phyloP scores from a whole-genome alignment of 169 alveolate genomes.

The Plasmodium vinckei region DNA sequence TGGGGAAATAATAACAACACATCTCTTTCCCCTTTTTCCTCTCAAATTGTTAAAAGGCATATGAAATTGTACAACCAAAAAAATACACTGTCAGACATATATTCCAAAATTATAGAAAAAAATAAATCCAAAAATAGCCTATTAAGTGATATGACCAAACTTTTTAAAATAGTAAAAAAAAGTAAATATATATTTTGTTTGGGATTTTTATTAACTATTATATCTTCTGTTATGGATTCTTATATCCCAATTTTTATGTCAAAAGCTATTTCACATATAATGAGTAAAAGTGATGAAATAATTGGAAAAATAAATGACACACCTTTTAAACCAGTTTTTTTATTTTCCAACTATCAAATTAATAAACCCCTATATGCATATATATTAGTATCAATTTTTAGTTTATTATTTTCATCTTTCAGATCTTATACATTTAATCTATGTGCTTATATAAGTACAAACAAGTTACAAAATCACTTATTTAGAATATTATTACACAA shows the following conservation, averaged over 20 bases:
- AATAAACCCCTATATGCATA: constrained; percentile 43
- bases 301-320: not conserved
- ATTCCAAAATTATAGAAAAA: constrained; percentile 26
- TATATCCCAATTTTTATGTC: constrained; percentile 66
- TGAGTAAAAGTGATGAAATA: constrained; percentile 19
- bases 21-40: not conserved
- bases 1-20: constrained; percentile 1
- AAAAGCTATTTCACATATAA: constrained; percentile 45
- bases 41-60: not conserved
- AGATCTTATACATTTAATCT: constrained; percentile 55
- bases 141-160: constrained; percentile 37
- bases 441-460: constrained; percentile 70
- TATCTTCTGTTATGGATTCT: constrained; percentile 68
- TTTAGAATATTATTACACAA: constrained; percentile 48
- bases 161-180: constrained; percentile 38
- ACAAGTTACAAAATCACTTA: constrained; percentile 41
- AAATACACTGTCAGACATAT: constrained; percentile 22
- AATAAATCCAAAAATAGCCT: constrained; percentile 24
- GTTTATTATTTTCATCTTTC: constrained; percentile 44
- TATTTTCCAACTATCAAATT: not conserved
- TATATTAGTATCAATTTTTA: constrained; percentile 28
- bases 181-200: constrained; percentile 35
- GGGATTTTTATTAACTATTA: constrained; percentile 45
- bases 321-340: constrained; percentile 16
- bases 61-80: not conserved